Conservation (phyloP, 192 early-diverging fungal species). For the Coemansia sp. region DNA sequence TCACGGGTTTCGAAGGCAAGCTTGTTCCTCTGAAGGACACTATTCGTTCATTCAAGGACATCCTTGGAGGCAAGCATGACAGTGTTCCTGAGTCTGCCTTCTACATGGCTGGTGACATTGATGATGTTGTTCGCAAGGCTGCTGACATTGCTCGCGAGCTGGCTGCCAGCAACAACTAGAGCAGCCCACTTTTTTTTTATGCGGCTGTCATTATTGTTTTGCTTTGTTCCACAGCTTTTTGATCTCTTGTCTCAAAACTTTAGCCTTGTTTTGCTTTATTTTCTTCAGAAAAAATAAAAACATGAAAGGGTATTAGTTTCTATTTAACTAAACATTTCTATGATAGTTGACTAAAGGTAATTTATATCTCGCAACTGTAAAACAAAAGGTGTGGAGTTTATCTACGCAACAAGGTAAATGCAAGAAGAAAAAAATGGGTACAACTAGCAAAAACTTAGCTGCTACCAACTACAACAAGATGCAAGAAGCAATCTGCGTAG, state of each 20-base stretch:
- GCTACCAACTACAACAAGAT: constrained; percentile 60
- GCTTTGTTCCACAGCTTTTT: no score
- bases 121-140: constrained; percentile 90
- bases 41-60: constrained; percentile 96
- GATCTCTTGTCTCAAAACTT: no score
- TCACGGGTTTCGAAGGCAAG: constrained; percentile 97
- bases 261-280: no score
- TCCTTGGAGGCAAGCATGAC: constrained; percentile 97
- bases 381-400: no score
- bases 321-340: no score
- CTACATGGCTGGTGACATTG: constrained; percentile 98
- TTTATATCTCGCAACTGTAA: no score
- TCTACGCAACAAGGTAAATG: no score
- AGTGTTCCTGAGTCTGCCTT: constrained; percentile 91
- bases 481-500: constrained; percentile 82
- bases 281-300: no score
- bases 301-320: no score
- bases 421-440: no score
- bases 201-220: no score
- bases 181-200: background rate
- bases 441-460: background rate
- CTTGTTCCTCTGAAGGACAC: constrained; percentile 88
- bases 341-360: background rate
- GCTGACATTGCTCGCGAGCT: constrained; percentile 74
- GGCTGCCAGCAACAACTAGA: constrained; percentile 53